Percentiles rank a stretch among this genome's conserved stretches.
Evolutionary conservation across 305 asterid genomes (phyloP).

Genomic region (Fraxinus sp.): DNA sequence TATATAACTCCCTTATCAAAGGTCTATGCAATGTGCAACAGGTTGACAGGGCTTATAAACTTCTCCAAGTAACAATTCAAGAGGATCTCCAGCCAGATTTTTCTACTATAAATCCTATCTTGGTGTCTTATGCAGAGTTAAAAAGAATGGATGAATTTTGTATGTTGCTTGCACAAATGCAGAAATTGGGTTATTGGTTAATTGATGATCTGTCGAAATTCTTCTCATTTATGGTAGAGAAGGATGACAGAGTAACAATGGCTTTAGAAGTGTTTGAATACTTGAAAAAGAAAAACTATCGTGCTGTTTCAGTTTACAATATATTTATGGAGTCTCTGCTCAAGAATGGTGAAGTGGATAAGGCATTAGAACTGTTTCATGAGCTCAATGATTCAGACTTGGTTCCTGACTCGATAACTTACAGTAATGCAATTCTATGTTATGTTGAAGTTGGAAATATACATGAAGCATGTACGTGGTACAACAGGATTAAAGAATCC

Average conservation of each 20-base stretch:
- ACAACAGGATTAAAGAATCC: constrained; percentile 61
- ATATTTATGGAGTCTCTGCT: constrained; percentile 66
- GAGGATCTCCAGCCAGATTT: constrained; percentile 86
- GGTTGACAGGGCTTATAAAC: constrained; percentile 81
- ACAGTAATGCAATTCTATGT: constrained; percentile 59
- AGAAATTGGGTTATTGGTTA: constrained; percentile 45
- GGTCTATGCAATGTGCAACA: constrained; percentile 65
- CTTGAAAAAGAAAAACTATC: constrained; percentile 45
- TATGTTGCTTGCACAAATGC: constrained; percentile 72
- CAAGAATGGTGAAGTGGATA: constrained; percentile 52
- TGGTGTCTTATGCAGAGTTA: constrained; percentile 58
- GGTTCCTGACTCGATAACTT: constrained; percentile 55
- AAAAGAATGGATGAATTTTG: constrained; percentile 63
- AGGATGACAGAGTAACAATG: constrained; percentile 30
- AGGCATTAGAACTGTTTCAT: constrained; percentile 57
- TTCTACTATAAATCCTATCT: constrained; percentile 61
- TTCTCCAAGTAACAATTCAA: constrained; percentile 56
- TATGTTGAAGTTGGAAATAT: constrained; percentile 53
- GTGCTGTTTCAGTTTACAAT: constrained; percentile 50
- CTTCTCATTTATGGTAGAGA: constrained; percentile 53
- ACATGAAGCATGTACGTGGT: constrained; percentile 64
- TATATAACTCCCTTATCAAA: constrained; percentile 69
- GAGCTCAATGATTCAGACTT: constrained; percentile 48
- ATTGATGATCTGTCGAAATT: constrained; percentile 48
- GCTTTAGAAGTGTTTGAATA: constrained; percentile 66